Evolutionary conservation across 805 yeast species (phyloP).

Genomic region (Candida piceae): DNA sequence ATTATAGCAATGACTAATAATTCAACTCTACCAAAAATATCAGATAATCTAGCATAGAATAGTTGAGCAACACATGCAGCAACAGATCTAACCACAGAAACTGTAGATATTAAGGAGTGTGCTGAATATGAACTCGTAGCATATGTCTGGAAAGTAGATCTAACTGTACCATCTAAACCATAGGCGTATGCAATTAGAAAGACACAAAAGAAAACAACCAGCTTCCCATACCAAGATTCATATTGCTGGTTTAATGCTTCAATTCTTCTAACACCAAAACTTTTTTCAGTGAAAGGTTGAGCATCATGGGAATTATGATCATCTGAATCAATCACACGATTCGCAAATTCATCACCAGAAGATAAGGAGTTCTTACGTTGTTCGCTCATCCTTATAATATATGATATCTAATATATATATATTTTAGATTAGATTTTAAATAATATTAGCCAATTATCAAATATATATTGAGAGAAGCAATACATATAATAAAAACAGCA

Average conservation of each 20-base stretch:
- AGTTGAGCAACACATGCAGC: constrained; percentile 66
- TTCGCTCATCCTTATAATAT: constrained; percentile 1
- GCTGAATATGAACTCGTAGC: constrained; percentile 51
- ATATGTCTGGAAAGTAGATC: constrained; percentile 44
- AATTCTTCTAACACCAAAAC: constrained; percentile 51
- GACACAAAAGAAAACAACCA: constrained; percentile 40
- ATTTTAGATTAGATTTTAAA: too few species aligned
- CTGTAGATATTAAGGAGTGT: constrained; percentile 55
- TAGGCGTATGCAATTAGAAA: constrained; percentile 56
- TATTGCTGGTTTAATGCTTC: constrained; percentile 53
- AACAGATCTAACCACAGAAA: constrained; percentile 53
- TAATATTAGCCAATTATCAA: too few species aligned
- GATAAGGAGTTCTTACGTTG: neutral
- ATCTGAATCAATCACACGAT: neutral
- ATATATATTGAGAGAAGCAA: too few species aligned
- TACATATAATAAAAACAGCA: too few species aligned
- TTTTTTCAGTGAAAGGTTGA: constrained; percentile 17
- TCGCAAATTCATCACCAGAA: neutral
- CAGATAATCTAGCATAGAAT: constrained; percentile 57
- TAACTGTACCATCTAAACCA: constrained; percentile 50
- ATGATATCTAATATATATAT: too few species aligned
- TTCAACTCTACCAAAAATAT: constrained; percentile 61
- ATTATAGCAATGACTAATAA: constrained; percentile 43
- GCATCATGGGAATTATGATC: neutral
- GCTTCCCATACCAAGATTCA: constrained; percentile 26